These are phyloP conservation scores for Paramecium sonneborni DNA, from an alignment of 73 alveolate genomes.

Conservation along the genomic window DNA sequence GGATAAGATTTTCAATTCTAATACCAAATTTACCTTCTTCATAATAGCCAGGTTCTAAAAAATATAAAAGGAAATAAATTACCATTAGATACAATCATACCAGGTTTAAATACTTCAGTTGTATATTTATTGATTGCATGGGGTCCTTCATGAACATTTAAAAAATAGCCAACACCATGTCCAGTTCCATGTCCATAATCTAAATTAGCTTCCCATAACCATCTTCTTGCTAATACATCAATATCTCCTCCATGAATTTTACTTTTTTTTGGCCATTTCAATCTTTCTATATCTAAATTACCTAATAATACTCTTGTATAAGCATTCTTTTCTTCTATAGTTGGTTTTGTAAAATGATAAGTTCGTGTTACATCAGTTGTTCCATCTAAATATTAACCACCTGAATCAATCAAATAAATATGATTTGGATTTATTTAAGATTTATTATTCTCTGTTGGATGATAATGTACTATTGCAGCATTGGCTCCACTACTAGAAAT, in stretches of 20 bases:
- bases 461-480: constrained; percentile 98
- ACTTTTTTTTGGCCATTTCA: constrained; percentile 78
- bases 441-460: constrained; percentile 83
- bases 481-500: constrained; percentile 97
- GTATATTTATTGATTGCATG: constrained; percentile 75
- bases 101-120: constrained; percentile 65
- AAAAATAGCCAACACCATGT: constrained; percentile 98
- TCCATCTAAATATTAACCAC: constrained; percentile 99
- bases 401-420: constrained; percentile 94
- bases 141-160: constrained; percentile 98
- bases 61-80: background rate
- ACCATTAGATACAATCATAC: constrained; percentile 83
- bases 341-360: constrained; percentile 91
- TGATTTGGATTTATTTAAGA: constrained; percentile 72
- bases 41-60: constrained; percentile 94
- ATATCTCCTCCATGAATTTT: constrained; percentile 80
- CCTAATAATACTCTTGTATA: constrained; percentile 95
- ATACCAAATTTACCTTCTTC: constrained; percentile 92
- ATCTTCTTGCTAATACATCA: constrained; percentile 95
- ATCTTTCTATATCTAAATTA: constrained; percentile 89
- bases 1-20: constrained; percentile 92
- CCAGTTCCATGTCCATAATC: constrained; percentile 99
- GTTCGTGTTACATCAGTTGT: constrained; percentile 99
- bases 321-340: constrained; percentile 84
- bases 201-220: constrained; percentile 91